Conservation (phyloP, 257 asterid species). For the Solanum pimpinellifolium region DNA sequence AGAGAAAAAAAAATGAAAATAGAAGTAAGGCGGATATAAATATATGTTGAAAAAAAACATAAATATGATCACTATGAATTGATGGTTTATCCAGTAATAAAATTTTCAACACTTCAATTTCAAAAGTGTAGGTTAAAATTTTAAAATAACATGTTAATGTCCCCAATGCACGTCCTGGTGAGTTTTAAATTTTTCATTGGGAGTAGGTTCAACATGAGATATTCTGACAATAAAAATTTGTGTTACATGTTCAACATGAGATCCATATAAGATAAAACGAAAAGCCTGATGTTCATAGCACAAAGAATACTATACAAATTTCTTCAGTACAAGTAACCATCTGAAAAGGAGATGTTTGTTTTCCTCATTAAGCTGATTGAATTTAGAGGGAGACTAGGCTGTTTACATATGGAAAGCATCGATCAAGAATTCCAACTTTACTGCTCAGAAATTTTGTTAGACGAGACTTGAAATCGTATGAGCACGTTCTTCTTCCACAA, state of each 20-base stretch:
- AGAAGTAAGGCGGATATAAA: background rate
- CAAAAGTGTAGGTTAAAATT: background rate
- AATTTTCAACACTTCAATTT: background rate
- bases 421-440: background rate
- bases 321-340: background rate
- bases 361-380: too few relatives aligned
- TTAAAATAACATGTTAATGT: background rate
- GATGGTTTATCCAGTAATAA: too few relatives aligned
- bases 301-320: background rate
- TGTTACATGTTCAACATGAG: background rate
- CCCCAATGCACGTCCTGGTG: background rate
- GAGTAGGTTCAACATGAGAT: too few relatives aligned
- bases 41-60: background rate
- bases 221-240: background rate
- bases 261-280: background rate
- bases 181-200: background rate
- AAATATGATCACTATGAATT: background rate
- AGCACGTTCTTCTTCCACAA: background rate
- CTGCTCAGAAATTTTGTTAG: constrained; percentile 9
- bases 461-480: constrained; percentile 8
- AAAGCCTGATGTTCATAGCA: background rate
- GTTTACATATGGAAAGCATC: constrained; percentile 33
- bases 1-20: background rate
- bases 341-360: background rate
- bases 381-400: constrained; percentile 21